Evolutionary conservation across 352 stramenopile genomes (phyloP).

Genomic region (Globisporangium spiculum): DNA sequence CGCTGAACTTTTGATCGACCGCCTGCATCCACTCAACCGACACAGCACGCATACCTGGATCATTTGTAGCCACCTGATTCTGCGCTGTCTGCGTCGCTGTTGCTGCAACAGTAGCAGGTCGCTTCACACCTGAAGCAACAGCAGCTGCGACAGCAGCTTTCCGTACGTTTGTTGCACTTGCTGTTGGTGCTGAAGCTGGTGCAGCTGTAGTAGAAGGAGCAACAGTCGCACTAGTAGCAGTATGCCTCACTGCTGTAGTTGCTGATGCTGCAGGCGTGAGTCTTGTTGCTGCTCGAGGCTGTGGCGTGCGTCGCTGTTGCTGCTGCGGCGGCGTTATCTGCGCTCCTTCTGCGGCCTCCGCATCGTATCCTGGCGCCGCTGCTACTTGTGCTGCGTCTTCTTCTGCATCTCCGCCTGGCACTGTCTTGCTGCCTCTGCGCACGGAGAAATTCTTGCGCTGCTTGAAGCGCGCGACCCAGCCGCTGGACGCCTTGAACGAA

Average conservation of each 20-base stretch:
- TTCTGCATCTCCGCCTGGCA: background rate
- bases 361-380: background rate
- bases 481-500: conserved; percentile 21
- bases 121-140: background rate
- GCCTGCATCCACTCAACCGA: conserved; percentile 16
- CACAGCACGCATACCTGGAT: background rate
- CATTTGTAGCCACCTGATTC: background rate
- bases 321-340: background rate
- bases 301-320: background rate
- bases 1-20: conserved; percentile 8
- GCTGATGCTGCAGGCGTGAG: background rate
- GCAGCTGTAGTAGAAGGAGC: background rate
- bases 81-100: background rate
- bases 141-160: background rate
- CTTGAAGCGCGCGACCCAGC: conserved; percentile 24
- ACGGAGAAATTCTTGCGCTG: conserved; percentile 16
- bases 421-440: conserved; percentile 3
- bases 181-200: background rate
- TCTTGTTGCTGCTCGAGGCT: background rate
- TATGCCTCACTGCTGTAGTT: background rate
- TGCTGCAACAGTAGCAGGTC: background rate
- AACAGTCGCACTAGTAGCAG: background rate
- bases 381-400: background rate
- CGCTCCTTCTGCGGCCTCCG: background rate
- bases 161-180: background rate